Percentiles rank a stretch among this genome's conserved stretches.
phyloP scores from a whole-genome alignment of 2,329 filamentous ascomycete genomes.

The Diaporthe caulivora region DNA sequence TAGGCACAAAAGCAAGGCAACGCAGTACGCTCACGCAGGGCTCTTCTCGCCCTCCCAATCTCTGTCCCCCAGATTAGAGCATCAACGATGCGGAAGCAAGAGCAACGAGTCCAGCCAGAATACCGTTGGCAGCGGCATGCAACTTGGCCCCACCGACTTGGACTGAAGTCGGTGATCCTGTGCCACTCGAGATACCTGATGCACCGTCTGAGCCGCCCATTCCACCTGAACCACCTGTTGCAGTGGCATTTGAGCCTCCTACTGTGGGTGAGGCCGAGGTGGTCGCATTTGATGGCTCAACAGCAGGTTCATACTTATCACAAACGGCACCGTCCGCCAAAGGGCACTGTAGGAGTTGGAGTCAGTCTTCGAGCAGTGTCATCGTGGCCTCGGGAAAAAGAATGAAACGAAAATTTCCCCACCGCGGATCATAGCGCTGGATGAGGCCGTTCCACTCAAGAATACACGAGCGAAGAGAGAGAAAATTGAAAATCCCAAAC shows the following conservation, averaged over 20 bases:
- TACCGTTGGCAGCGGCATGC: not conserved
- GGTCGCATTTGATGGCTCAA: slow-evolving; percentile 40
- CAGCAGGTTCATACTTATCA: slow-evolving; percentile 53
- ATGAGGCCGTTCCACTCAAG: not conserved
- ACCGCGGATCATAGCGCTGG: no score
- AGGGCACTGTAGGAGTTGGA: slow-evolving; percentile 53
- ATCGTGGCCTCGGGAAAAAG: no score
- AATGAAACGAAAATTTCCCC: no score
- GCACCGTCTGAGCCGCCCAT: not conserved
- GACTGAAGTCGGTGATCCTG: not conserved
- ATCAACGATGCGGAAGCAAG: not conserved
- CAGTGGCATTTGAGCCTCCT: slow-evolving; percentile 8
- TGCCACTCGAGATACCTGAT: not conserved
- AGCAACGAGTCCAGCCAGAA: not conserved
- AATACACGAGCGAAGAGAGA: not conserved
- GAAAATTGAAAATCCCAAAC: no score
- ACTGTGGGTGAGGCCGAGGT: not conserved
- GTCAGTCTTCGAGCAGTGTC: not conserved
- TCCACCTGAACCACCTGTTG: not conserved
- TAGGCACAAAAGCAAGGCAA: not conserved
- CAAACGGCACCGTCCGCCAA: slow-evolving; percentile 60
- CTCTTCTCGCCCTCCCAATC: no score
- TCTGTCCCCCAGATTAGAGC: not conserved
- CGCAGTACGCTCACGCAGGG: no score
- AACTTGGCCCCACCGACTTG: not conserved